Evolutionary conservation across 2,329 filamentous ascomycete species (phyloP).

Genomic region (Calonectria montana): DNA sequence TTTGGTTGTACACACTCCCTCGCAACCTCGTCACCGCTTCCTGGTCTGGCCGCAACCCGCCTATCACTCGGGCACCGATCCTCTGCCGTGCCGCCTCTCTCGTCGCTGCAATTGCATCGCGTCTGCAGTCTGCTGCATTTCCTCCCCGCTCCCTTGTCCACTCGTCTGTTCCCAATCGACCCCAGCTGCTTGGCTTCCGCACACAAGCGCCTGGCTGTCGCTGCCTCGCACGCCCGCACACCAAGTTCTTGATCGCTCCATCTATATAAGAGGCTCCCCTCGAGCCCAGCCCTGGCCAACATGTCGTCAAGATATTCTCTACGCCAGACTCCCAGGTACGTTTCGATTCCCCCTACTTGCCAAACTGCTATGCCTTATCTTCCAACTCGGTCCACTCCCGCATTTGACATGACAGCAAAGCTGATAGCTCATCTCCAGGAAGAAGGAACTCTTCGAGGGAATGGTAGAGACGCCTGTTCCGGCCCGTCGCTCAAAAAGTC

Average conservation of each 20-base stretch:
- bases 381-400: neutral
- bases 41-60: neutral
- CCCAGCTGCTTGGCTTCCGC: constrained; percentile 8
- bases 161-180: constrained; percentile 16
- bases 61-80: neutral
- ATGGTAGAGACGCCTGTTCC: constrained; percentile 67
- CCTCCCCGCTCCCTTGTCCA: constrained; percentile 17
- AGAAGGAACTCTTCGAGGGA: constrained; percentile 71
- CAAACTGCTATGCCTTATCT: neutral
- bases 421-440: constrained; percentile 52
- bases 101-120: neutral
- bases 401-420: constrained; percentile 4
- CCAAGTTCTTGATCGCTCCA: constrained; percentile 1
- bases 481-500: constrained; percentile 57
- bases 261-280: constrained; percentile 38
- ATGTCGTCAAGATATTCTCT: constrained; percentile 54
- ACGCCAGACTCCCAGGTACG: constrained; percentile 53
- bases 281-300: constrained; percentile 29
- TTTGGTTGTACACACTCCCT: neutral
- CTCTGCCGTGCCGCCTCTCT: constrained; percentile 1
- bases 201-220: constrained; percentile 12
- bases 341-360: neutral
- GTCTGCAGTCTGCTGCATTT: constrained; percentile 7
- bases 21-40: constrained; percentile 10
- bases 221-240: constrained; percentile 19